Percentiles rank a stretch among this genome's conserved stretches.
These are phyloP conservation scores for Paraurostyla sp. DNA, from an alignment of 73 alveolate species.

Conservation along the genomic window DNA sequence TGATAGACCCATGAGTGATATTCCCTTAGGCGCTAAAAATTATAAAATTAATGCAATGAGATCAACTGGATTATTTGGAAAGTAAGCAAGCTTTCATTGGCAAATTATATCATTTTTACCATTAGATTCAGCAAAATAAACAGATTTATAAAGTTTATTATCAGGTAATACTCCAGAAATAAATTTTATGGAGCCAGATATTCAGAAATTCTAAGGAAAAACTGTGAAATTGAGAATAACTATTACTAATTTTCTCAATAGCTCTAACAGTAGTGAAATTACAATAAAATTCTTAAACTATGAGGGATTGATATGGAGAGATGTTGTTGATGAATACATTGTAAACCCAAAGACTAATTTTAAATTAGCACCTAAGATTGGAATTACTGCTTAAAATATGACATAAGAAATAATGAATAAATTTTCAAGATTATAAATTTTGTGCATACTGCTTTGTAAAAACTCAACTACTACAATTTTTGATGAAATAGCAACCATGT, in stretches of 20 bases:
- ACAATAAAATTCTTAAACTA: not conserved
- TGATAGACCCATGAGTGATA: not conserved
- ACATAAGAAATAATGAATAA: not conserved
- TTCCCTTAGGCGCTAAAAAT: constrained; percentile 7
- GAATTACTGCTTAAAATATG: not conserved
- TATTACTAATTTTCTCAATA: not conserved
- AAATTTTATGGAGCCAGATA: not conserved
- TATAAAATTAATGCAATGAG: constrained; percentile 5
- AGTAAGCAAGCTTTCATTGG: constrained; percentile 1
- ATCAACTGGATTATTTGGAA: not conserved
- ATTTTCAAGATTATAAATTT: not conserved
- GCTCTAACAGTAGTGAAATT: not conserved
- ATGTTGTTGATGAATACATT: not conserved
- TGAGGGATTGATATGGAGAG: constrained; percentile 40
- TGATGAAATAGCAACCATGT: not conserved
- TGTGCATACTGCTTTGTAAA: not conserved
- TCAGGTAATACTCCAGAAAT: not conserved
- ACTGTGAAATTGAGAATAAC: not conserved
- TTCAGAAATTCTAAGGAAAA: not conserved
- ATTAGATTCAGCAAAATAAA: not conserved
- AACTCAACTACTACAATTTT: not conserved
- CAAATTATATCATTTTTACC: not conserved
- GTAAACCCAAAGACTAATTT: not conserved
- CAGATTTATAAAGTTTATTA: not conserved
- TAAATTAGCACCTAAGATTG: not conserved